A percentile compares a stretch with the other conserved stretches of the same genome.
Conservation (phyloP, 306 rosid genomes). For the Cucurbita ficifolia region DNA sequence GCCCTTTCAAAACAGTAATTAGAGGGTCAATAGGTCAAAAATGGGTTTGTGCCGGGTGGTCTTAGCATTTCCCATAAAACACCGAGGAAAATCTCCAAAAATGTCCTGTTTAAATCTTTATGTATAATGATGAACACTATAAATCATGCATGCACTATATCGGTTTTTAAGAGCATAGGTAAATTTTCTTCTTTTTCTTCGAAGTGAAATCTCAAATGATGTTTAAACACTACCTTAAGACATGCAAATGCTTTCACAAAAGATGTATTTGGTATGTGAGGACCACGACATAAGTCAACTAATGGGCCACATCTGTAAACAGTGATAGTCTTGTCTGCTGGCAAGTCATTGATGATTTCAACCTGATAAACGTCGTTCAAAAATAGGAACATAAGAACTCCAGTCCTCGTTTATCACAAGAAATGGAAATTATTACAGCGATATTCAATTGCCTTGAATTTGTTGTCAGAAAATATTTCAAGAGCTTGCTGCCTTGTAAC, state of each 20-base stretch:
- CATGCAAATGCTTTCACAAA: conserved; percentile 88
- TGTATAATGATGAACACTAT: neutral
- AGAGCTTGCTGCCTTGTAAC: conserved; percentile 79
- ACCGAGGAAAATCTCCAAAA: neutral
- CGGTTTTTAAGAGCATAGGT: neutral
- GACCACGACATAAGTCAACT: conserved; percentile 94
- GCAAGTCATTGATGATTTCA: conserved; percentile 87
- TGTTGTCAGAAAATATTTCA: conserved; percentile 68
- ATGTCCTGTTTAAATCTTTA: neutral
- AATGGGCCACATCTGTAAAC: conserved; percentile 95
- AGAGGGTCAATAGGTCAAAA: neutral
- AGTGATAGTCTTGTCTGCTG: conserved; percentile 83
- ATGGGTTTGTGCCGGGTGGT: neutral
- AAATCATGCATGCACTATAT: neutral
- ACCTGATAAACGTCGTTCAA: conserved; percentile 29
- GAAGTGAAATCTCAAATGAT: conserved; percentile 1
- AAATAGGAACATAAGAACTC: neutral
- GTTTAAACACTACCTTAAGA: conserved; percentile 43
- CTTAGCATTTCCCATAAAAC: neutral
- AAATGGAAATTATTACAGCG: neutral
- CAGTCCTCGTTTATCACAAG: neutral
- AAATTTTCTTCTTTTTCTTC: neutral
- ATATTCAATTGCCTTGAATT: conserved; percentile 55
- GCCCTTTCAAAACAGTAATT: neutral
- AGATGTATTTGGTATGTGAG: conserved; percentile 92